A percentile compares a stretch with the other conserved stretches of the same genome.
Evolutionary conservation across 345 rosid species (phyloP).

Genomic region (Gossypium sturtianum): DNA sequence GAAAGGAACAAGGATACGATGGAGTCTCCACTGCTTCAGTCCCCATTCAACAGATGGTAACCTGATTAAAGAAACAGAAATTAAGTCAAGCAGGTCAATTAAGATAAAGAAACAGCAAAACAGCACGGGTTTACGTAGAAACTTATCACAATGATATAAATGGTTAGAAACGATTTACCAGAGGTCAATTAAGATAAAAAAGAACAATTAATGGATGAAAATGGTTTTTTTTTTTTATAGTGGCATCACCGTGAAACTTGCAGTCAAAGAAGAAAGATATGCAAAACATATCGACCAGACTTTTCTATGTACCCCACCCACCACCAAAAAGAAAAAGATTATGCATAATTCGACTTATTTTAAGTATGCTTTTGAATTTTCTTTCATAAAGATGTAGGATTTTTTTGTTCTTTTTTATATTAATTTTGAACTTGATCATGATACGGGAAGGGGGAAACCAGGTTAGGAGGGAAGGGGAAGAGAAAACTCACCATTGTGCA

Average conservation of each 20-base stretch:
- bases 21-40: slow-evolving; percentile 34
- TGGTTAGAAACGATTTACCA: background rate
- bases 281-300: background rate
- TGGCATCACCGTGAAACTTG: background rate
- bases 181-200: background rate
- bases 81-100: background rate
- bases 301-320: background rate
- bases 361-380: background rate
- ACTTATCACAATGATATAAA: background rate
- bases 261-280: background rate
- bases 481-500: slow-evolving; percentile 13
- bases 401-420: background rate
- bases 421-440: background rate
- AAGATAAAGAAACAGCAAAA: background rate
- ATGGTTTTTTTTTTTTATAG: background rate
- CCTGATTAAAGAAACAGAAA: slow-evolving; percentile 7
- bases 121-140: background rate
- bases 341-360: too few species aligned
- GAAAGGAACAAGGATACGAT: slow-evolving; percentile 30
- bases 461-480: background rate
- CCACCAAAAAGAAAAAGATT: background rate
- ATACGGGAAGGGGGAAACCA: background rate
- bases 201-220: background rate
- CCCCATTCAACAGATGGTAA: slow-evolving; percentile 40
- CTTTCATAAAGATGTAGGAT: background rate